These are phyloP conservation scores for Colletotrichum tropicicola DNA, from an alignment of 2,329 filamentous ascomycete genomes.

Conservation along the genomic window DNA sequence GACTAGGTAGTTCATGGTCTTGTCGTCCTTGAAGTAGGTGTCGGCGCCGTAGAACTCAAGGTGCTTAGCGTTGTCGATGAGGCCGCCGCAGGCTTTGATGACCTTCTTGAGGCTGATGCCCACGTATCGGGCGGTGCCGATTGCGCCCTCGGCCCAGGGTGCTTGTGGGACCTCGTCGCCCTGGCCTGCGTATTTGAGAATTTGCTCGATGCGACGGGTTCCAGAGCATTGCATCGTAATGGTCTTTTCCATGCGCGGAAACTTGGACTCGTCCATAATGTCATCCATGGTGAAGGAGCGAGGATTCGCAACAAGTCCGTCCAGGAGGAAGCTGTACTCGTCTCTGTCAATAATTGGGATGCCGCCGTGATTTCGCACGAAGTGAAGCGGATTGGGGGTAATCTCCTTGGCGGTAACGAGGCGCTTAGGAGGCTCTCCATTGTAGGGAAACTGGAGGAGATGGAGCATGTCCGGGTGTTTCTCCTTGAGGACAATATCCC, in stretches of 20 bases:
- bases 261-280: constrained; percentile 66
- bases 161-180: constrained; percentile 68
- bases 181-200: constrained; percentile 70
- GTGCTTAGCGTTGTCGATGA: constrained; percentile 63
- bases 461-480: constrained; percentile 70
- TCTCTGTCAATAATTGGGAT: constrained; percentile 71
- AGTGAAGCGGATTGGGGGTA: constrained; percentile 67
- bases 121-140: constrained; percentile 70
- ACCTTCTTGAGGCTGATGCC: constrained; percentile 75
- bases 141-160: constrained; percentile 73
- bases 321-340: constrained; percentile 61
- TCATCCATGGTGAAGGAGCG: constrained; percentile 66
- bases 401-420: constrained; percentile 63
- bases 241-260: constrained; percentile 66
- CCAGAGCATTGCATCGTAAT: constrained; percentile 75
- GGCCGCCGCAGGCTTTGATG: constrained; percentile 74
- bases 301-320: constrained; percentile 69
- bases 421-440: constrained; percentile 68
- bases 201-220: constrained; percentile 75
- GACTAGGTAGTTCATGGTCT: constrained; percentile 73
- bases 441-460: constrained; percentile 70
- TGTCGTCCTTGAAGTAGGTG: constrained; percentile 75
- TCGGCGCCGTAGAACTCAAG: constrained; percentile 76
- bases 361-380: constrained; percentile 77
- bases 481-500: constrained; percentile 63